Conservation (phyloP, 306 rosid genomes). For the Cyclanthera cordifolia region DNA sequence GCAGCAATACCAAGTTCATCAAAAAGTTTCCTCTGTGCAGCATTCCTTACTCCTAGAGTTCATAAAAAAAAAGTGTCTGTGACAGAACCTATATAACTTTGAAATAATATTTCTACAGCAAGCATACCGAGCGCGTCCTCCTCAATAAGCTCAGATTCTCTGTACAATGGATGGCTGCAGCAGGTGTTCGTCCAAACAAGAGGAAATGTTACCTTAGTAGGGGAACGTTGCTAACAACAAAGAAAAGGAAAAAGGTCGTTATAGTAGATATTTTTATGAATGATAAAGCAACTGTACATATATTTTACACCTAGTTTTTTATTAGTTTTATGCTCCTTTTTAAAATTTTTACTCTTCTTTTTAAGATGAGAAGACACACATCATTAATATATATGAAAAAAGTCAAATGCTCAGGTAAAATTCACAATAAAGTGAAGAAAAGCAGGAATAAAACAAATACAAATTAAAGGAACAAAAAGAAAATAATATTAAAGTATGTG, state of each 20-base stretch:
- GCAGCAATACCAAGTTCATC: constrained; percentile 90
- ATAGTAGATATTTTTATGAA: background rate
- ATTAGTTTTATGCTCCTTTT: background rate
- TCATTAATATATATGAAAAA: no score
- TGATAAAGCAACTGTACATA: background rate
- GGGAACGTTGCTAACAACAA: constrained; percentile 69
- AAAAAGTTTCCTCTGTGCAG: constrained; percentile 95
- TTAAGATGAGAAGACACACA: no score
- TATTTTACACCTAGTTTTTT: background rate
- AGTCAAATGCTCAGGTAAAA: no score
- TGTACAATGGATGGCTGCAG: constrained; percentile 71
- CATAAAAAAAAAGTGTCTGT: background rate
- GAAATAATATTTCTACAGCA: background rate
- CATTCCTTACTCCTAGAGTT: constrained; percentile 70
- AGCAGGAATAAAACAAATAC: no score
- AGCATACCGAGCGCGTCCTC: constrained; percentile 46
- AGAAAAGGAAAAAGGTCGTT: background rate
- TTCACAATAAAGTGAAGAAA: no score
- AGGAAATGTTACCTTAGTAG: constrained; percentile 91
- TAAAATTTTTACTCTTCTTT: background rate
- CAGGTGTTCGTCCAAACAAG: constrained; percentile 93
- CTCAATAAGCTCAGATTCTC: constrained; percentile 60
- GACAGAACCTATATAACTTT: background rate
- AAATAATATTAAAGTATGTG: no score
- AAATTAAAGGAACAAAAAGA: no score